phyloP scores from a whole-genome alignment of 768 basidiomycete genomes.

The Calocybe gangraenosa region DNA sequence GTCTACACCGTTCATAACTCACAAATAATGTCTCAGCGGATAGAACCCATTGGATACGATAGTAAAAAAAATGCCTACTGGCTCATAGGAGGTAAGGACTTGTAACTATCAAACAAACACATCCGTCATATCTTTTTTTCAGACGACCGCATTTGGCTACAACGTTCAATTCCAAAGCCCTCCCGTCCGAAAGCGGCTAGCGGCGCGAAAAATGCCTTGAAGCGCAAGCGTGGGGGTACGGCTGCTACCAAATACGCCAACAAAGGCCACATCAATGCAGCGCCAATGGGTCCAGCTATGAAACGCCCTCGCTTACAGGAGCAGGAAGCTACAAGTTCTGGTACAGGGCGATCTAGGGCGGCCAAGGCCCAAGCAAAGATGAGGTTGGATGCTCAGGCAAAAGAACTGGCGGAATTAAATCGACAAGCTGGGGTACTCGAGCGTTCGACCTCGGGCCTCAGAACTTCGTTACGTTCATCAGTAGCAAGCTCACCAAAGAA shows the following conservation, averaged over 20 bases:
- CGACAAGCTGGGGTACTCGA: conserved; percentile 37
- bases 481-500: conserved; percentile 7
- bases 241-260: conserved; percentile 6
- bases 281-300: conserved; percentile 4
- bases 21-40: conserved; percentile 47
- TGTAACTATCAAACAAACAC: not conserved
- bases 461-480: conserved; percentile 7
- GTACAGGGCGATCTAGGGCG: conserved; percentile 46
- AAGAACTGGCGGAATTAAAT: conserved; percentile 60
- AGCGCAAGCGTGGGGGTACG: conserved; percentile 32
- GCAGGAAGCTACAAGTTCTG: conserved; percentile 3
- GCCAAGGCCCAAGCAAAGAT: conserved; percentile 72
- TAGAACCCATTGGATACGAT: conserved; percentile 84
- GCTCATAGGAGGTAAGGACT: conserved; percentile 69
- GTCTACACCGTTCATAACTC: conserved; percentile 4
- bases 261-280: conserved; percentile 9
- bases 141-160: conserved; percentile 87
- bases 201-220: conserved; percentile 28
- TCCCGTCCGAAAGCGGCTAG: conserved; percentile 34
- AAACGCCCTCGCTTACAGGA: conserved; percentile 22
- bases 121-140: conserved; percentile 5
- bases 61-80: conserved; percentile 76
- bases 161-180: conserved; percentile 45
- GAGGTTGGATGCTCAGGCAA: conserved; percentile 65
- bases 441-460: conserved; percentile 10